A percentile compares a stretch with the other conserved stretches of the same genome.
Evolutionary conservation across 2,329 filamentous ascomycete genomes (phyloP).

Genomic region (Sclerotinia subarctica): DNA sequence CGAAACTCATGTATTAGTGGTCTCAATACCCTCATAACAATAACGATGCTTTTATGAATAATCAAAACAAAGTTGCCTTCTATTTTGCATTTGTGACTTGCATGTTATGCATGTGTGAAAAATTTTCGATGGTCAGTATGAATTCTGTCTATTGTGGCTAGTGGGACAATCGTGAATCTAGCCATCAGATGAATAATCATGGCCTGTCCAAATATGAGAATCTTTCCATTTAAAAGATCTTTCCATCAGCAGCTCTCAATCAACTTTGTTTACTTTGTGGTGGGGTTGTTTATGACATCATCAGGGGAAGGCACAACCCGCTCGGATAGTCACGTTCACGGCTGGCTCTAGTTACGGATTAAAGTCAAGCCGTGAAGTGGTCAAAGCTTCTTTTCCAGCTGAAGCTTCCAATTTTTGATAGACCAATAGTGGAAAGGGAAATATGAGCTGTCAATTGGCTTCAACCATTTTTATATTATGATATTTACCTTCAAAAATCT

Average conservation of each 20-base stretch:
- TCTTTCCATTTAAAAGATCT: not conserved
- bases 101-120: not conserved
- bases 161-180: not conserved
- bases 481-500: not conserved
- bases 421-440: too few relatives aligned
- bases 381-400: not conserved
- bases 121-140: fast-evolving
- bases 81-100: not conserved
- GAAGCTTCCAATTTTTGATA: not conserved
- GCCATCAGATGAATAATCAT: not conserved
- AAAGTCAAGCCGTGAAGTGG: not conserved
- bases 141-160: too few relatives aligned
- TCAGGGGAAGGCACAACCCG: not conserved
- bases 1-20: slow-evolving; percentile 16
- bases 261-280: not conserved
- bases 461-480: not conserved
- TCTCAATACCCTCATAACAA: slow-evolving; percentile 13
- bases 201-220: not conserved
- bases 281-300: not conserved
- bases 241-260: not conserved
- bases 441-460: not conserved
- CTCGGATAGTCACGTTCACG: not conserved
- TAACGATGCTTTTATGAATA: slow-evolving; percentile 13
- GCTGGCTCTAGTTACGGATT: not conserved
- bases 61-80: not conserved